Percentiles rank a stretch among this genome's conserved stretches.
Evolutionary conservation across 306 rosid species (phyloP).

Genomic region (Vachellia collinsii): DNA sequence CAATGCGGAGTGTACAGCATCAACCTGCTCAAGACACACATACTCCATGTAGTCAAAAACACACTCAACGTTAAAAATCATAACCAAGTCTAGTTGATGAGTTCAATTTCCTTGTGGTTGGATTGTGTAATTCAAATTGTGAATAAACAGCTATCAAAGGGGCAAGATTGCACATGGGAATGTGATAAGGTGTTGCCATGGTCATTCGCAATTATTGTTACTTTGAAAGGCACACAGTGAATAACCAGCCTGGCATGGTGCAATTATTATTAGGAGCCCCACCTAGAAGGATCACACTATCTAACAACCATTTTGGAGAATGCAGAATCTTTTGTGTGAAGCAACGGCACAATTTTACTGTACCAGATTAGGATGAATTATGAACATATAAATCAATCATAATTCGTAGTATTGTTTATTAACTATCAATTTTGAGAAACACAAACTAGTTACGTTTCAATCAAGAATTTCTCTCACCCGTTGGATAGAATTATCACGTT

Average conservation of each 20-base stretch:
- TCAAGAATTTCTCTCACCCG: background rate
- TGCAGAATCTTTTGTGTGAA: background rate
- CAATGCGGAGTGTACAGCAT: constrained; percentile 65
- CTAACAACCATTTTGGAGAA: background rate
- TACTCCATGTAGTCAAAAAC: background rate
- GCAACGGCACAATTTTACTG: background rate
- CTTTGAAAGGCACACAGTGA: constrained; percentile 23
- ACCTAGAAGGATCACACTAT: background rate
- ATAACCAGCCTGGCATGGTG: constrained; percentile 47
- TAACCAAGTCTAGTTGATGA: background rate
- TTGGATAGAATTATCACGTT: background rate
- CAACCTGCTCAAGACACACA: constrained; percentile 52
- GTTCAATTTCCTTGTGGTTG: background rate
- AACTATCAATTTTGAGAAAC: background rate
- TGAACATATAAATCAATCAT: background rate
- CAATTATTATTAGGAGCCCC: constrained; percentile 3
- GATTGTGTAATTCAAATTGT: background rate
- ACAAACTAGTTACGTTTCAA: background rate
- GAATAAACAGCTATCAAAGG: background rate
- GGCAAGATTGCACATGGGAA: background rate
- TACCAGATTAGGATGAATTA: background rate
- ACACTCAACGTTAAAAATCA: background rate
- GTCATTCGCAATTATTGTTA: constrained; percentile 20
- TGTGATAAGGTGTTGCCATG: background rate
- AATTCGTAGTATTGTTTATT: background rate